These are phyloP conservation scores for Chaetomiaceae sp. DNA, from an alignment of 2,329 filamentous ascomycete species.

Conservation along the genomic window DNA sequence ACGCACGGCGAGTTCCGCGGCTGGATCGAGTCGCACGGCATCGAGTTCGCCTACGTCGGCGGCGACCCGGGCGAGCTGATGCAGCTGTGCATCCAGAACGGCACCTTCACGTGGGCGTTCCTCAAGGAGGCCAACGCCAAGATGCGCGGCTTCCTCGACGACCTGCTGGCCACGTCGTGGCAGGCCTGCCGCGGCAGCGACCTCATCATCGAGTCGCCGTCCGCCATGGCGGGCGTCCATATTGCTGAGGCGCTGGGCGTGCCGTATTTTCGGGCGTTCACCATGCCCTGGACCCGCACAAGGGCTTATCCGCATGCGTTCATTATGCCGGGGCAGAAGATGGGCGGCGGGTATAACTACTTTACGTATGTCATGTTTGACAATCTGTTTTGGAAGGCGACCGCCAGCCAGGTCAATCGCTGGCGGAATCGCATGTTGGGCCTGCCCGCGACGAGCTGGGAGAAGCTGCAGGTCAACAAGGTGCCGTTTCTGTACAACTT, in stretches of 20 bases:
- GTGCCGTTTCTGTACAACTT: constrained; percentile 99
- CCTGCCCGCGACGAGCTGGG: constrained; percentile 72
- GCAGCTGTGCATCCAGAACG: constrained; percentile 92
- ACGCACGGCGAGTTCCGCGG: constrained; percentile 84
- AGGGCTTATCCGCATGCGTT: constrained; percentile 96
- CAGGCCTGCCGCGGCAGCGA: constrained; percentile 79
- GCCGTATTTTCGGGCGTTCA: constrained; percentile 95
- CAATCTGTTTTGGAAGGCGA: constrained; percentile 93
- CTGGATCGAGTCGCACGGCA: constrained; percentile 89
- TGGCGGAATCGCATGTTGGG: constrained; percentile 81
- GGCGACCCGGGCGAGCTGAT: constrained; percentile 93
- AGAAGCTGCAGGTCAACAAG: constrained; percentile 92
- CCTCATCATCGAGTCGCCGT: constrained; percentile 88
- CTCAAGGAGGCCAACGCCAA: constrained; percentile 78
- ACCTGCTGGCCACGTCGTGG: constrained; percentile 76
- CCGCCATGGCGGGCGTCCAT: constrained; percentile 95
- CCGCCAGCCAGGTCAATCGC: constrained; percentile 81
- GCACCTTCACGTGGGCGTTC: constrained; percentile 93
- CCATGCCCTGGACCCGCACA: constrained; percentile 97
- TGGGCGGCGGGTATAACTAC: constrained; percentile 93
- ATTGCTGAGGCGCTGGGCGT: constrained; percentile 90
- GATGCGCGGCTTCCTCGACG: constrained; percentile 93
- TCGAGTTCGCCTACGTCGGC: constrained; percentile 82
- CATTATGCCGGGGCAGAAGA: constrained; percentile 83
- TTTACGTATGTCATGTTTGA: constrained; percentile 96